These are phyloP conservation scores for Entoloma clypeatum DNA, from an alignment of 1,284 basidiomycete genomes.

Conservation along the genomic window DNA sequence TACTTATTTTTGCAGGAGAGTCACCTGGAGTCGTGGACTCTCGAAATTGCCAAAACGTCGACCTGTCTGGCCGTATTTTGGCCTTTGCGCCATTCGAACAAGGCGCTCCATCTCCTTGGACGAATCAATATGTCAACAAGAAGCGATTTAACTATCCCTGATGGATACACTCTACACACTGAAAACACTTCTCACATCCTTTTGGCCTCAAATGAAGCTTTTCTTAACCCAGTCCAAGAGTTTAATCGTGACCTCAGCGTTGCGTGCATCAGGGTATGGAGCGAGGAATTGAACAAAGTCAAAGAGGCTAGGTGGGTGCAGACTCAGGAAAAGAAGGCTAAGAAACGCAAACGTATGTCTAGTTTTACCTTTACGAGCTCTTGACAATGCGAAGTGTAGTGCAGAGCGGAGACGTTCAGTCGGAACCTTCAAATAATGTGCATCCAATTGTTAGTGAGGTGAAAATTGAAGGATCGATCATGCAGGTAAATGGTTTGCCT, in stretches of 20 bases:
- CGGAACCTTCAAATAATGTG: conserved; percentile 1
- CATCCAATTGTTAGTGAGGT: not conserved
- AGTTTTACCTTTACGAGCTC: not conserved
- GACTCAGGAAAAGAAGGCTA: conserved; percentile 32
- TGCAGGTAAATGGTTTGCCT: too few relatives aligned
- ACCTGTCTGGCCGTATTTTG: conserved; percentile 11
- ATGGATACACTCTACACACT: conserved; percentile 76
- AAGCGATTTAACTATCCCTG: conserved; percentile 48
- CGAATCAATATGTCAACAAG: conserved; percentile 19
- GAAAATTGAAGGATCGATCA: conserved; percentile 7
- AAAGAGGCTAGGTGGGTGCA: conserved; percentile 62
- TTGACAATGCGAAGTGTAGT: conserved; percentile 11
- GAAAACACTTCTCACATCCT: conserved; percentile 86
- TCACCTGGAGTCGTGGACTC: too few relatives aligned
- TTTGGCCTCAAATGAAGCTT: conserved; percentile 78
- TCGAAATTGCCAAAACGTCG: conserved; percentile 8
- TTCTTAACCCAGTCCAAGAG: conserved; percentile 97
- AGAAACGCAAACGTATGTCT: conserved; percentile 28
- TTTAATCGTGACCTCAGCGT: conserved; percentile 96
- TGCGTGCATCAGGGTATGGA: conserved; percentile 86
- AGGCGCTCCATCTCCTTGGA: conserved; percentile 1
- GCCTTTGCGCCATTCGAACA: conserved; percentile 20
- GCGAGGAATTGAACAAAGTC: conserved; percentile 62
- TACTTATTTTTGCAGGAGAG: too few relatives aligned
- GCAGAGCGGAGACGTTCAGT: conserved; percentile 9